phyloP scores from a whole-genome alignment of 228 moss, liverwort and hornwort species.

The Sphagnum magellanicum region DNA sequence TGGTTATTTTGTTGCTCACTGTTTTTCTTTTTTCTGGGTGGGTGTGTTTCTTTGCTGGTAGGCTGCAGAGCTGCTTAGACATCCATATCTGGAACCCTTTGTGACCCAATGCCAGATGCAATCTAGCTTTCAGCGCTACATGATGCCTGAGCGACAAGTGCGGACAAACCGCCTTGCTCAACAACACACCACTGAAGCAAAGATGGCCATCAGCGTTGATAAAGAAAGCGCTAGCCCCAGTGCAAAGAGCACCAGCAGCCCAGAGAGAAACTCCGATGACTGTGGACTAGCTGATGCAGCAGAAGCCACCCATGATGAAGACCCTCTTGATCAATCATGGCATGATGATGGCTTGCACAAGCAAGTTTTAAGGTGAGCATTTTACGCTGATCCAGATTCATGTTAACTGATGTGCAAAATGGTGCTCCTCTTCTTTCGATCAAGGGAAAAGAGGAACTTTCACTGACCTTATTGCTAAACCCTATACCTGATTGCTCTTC shows the following conservation, averaged over 20 bases:
- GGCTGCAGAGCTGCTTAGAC: conserved; percentile 47
- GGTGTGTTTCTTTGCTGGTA: conserved; percentile 6
- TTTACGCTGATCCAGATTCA: too few species aligned
- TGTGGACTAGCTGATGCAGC: conserved; percentile 31
- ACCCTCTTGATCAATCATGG: conserved; percentile 1
- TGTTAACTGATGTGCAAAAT: too few species aligned
- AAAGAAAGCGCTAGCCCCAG: conserved; percentile 45
- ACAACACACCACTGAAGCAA: conserved; percentile 18
- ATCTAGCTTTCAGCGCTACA: conserved; percentile 26
- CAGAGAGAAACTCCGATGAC: conserved; percentile 39
- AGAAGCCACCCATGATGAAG: background rate
- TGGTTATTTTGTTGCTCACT: too few species aligned
- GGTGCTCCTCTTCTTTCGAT: too few species aligned
- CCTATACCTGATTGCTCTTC: too few species aligned
- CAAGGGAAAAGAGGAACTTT: too few species aligned
- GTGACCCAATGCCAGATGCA: conserved; percentile 48
- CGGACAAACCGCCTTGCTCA: conserved; percentile 14
- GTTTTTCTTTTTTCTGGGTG: too few species aligned
- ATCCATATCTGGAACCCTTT: conserved; percentile 53
- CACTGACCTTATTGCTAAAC: too few species aligned
- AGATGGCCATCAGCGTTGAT: conserved; percentile 18
- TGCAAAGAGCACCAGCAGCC: conserved; percentile 35
- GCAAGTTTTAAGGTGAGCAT: too few species aligned
- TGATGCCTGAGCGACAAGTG: conserved; percentile 29
- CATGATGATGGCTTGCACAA: background rate